These are phyloP conservation scores for Taphrina deformans DNA, from an alignment of 1,139 yeast genomes.

Conservation along the genomic window DNA sequence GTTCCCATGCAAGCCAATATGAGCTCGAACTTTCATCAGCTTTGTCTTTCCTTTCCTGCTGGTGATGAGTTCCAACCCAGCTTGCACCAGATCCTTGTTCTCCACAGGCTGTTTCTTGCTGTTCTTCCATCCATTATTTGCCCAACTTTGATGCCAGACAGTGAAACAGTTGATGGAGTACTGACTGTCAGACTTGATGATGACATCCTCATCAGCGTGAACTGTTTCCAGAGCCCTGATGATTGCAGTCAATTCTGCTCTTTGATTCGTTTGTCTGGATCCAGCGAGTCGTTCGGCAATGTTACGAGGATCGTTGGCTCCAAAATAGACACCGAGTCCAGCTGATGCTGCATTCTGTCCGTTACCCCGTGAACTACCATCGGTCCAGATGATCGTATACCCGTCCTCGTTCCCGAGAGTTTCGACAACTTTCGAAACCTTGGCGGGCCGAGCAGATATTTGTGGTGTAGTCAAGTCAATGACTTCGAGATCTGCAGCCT, in stretches of 20 bases:
- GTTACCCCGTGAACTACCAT: constrained; percentile 67
- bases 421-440: not conserved
- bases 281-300: constrained; percentile 53
- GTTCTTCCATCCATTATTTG: constrained; percentile 55
- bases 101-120: constrained; percentile 52
- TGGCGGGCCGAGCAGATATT: not conserved
- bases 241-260: constrained; percentile 76
- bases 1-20: constrained; percentile 67
- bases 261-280: constrained; percentile 67
- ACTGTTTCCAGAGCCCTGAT: constrained; percentile 55
- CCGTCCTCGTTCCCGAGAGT: not conserved
- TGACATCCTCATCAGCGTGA: constrained; percentile 40
- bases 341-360: constrained; percentile 53
- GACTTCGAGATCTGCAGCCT: not conserved
- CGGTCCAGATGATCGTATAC: constrained; percentile 55
- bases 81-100: constrained; percentile 55
- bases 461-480: not conserved
- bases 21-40: constrained; percentile 69
- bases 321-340: constrained; percentile 77
- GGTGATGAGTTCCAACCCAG: constrained; percentile 46
- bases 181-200: constrained; percentile 58
- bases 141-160: constrained; percentile 59
- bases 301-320: constrained; percentile 57
- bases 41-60: constrained; percentile 44
- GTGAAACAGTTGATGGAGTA: constrained; percentile 54